Evolutionary conservation across 169 alveolate species (phyloP), one percentile per base, ranked within the genome.

Genomic region (Miamiensis avidus): DNA sequence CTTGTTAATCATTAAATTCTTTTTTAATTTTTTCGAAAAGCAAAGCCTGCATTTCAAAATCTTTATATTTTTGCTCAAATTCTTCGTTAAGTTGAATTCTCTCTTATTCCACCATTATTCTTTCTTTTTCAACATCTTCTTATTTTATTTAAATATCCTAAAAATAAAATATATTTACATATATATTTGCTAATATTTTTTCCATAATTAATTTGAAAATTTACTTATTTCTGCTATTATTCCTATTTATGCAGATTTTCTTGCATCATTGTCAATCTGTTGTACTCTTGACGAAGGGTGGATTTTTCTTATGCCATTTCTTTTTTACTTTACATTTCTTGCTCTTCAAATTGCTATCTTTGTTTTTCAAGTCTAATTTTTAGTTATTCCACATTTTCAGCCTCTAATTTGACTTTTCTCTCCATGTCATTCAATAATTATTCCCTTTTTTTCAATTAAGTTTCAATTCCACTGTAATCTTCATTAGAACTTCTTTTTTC

Each of bases 21-120:
- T 33, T 77, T 33, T 77, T 77, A 11, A 69, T 77, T 77, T 77
- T 33, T 33, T 77, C 82, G 33, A 77, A 77, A 77, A 77, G 34
- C 29, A 27, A 32, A 32, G 64, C 82, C 34, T 77, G 28, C 82
- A 77, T 33, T 29, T 77, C 82, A 77, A 77, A 77, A 11, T 77
- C 82, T 33, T 33, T 77, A 33, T 77, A 77, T 69, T 33, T 77
- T 25, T 69, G 31, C 11, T 77, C 82, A 77, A 33, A 77, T n/a
- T 77, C 82, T 27, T 77, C 82, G 28, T 77, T 30, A 6, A 77
- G 1, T 34, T 77, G 28, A 32, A 77, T 77, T 27, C 82, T 77
- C 26, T 73, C 77, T n/a, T n/a, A 15, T n/a, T n/a, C 29, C 6
- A 73, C 25, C 25, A 73, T 73, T 25, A 15, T 11, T 73, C n/a